Percentiles rank a stretch among this genome's conserved stretches.
Conservation (phyloP, 805 yeast genomes). For the Wickerhamomyces queroliae region DNA sequence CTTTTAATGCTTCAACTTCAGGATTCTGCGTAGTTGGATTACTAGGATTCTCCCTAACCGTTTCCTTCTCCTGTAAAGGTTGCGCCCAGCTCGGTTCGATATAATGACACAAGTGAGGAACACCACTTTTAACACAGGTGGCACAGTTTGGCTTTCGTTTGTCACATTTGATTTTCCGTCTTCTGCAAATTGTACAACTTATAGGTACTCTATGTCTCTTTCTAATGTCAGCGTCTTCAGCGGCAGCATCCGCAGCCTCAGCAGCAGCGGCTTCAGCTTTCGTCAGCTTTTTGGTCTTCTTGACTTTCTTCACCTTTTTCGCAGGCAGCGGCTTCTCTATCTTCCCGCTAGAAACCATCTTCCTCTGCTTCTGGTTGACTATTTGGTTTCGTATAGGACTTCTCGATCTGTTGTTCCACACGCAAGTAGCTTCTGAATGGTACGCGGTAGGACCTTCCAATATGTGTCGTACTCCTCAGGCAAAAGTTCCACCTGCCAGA, state of each 20-base stretch:
- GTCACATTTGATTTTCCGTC: constrained; percentile 45
- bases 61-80: constrained; percentile 38
- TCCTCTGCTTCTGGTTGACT: too few relatives aligned
- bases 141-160: constrained; percentile 50
- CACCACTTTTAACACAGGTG: constrained; percentile 52
- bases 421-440: too few relatives aligned
- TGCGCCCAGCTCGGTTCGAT: constrained; percentile 59
- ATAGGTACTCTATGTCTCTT: constrained; percentile 44
- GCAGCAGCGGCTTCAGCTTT: constrained; percentile 1
- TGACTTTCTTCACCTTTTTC: not conserved
- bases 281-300: constrained; percentile 4
- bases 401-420: too few relatives aligned
- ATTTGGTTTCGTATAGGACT: too few relatives aligned
- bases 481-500: too few relatives aligned
- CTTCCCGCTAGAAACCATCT: too few relatives aligned
- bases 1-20: constrained; percentile 48
- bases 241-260: constrained; percentile 1
- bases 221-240: constrained; percentile 12
- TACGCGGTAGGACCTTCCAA: too few relatives aligned
- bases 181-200: constrained; percentile 41
- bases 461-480: too few relatives aligned
- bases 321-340: too few relatives aligned
- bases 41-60: too few relatives aligned
- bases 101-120: constrained; percentile 50
- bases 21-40: constrained; percentile 40